Conservation (phyloP, 306 rosid genomes). For the Dalbergia oliveri region DNA sequence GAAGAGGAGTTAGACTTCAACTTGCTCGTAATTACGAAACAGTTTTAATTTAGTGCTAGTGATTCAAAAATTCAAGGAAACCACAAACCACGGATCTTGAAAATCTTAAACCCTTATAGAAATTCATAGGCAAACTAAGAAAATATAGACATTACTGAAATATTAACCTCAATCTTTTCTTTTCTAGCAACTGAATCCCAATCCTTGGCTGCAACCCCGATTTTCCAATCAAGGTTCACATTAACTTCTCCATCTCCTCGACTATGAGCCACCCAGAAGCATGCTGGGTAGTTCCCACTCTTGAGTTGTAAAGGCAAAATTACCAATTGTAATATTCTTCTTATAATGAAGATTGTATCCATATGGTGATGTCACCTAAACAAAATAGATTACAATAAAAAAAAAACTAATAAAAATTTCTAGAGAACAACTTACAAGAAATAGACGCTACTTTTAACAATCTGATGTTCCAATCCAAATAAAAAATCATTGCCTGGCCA, state of each 20-base stretch:
- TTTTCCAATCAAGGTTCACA: constrained; percentile 92
- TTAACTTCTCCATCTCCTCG: constrained; percentile 56
- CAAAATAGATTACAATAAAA: constrained; percentile 27
- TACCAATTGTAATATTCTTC: constrained; percentile 81
- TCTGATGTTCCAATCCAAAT: background rate
- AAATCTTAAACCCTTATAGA: constrained; percentile 10
- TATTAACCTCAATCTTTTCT: constrained; percentile 88
- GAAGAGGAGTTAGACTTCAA: constrained; percentile 16
- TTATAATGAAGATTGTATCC: constrained; percentile 73
- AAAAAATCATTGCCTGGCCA: background rate
- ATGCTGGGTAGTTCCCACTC: constrained; percentile 91
- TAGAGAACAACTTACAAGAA: background rate
- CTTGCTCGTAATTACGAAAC: background rate
- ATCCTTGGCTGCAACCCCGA: constrained; percentile 93
- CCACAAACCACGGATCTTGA: constrained; percentile 12
- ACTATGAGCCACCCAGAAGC: constrained; percentile 70
- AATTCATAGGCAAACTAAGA: constrained; percentile 11
- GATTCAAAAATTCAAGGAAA: constrained; percentile 19
- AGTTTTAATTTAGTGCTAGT: background rate
- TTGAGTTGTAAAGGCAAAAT: constrained; percentile 85
- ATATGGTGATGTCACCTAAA: constrained; percentile 90
- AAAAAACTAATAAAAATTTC: background rate
- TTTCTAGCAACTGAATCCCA: constrained; percentile 97
- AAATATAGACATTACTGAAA: constrained; percentile 1
- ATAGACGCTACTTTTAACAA: constrained; percentile 27